phyloP scores from a whole-genome alignment of 768 basidiomycete species.

The Tylopilus subfusipes region DNA sequence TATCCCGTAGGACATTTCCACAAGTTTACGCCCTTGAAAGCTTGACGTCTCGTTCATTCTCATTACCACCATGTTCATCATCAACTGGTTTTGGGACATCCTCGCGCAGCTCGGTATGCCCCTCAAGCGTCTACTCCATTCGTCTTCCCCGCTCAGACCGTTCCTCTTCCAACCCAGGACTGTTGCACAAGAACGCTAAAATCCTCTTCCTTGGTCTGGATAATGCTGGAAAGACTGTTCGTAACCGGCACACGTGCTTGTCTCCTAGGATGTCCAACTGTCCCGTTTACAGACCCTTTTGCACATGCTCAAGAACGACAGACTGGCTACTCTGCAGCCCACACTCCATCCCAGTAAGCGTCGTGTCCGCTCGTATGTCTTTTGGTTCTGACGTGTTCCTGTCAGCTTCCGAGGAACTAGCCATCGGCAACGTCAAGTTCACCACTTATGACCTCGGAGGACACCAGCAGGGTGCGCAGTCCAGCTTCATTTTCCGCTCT shows the following conservation, averaged over 20 bases:
- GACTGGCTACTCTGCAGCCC: slow-evolving; percentile 94
- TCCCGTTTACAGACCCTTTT: slow-evolving; percentile 66
- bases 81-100: slow-evolving; percentile 97
- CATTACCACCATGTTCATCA: slow-evolving; percentile 62
- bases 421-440: slow-evolving; percentile 98
- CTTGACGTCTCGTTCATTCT: slow-evolving; percentile 23
- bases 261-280: slow-evolving; percentile 2
- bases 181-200: slow-evolving; percentile 98
- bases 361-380: background rate
- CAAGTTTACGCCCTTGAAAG: slow-evolving; percentile 3
- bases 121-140: background rate
- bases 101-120: slow-evolving; percentile 85
- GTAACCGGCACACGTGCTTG: slow-evolving; percentile 24
- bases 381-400: slow-evolving; percentile 8
- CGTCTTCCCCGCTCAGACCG: background rate
- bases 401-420: slow-evolving; percentile 94
- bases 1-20: too few relatives aligned
- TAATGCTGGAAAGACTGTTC: slow-evolving; percentile 98
- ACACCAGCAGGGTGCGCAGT: slow-evolving; percentile 81
- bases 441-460: slow-evolving; percentile 98
- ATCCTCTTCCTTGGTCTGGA: slow-evolving; percentile 98
- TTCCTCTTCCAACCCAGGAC: slow-evolving; percentile 45
- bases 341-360: slow-evolving; percentile 95
- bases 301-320: slow-evolving; percentile 99
- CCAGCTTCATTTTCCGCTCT: background rate